Evolutionary conservation across 306 rosid genomes (phyloP).

Genomic region (Biancaea sappan): DNA sequence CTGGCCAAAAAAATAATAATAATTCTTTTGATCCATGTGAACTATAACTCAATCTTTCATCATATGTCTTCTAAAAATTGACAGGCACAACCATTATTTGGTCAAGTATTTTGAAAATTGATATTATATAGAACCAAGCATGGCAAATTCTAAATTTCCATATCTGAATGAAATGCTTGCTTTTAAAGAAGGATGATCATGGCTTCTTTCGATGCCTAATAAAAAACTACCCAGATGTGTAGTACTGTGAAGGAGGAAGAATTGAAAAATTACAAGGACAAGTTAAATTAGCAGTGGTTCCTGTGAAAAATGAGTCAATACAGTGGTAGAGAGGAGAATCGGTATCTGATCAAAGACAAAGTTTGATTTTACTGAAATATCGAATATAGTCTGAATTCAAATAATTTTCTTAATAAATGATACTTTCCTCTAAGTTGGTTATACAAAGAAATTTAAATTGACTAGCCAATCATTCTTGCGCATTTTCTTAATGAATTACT

Average conservation of each 20-base stretch:
- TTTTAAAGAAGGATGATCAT: background rate
- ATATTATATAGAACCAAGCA: background rate
- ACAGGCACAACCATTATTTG: background rate
- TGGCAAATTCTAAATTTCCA: background rate
- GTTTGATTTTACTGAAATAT: background rate
- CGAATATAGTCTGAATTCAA: background rate
- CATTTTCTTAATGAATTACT: background rate
- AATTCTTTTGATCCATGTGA: background rate
- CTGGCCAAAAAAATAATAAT: background rate
- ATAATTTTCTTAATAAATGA: background rate
- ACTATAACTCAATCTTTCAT: background rate
- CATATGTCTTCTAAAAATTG: background rate
- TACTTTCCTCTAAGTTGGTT: background rate
- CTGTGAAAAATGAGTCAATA: background rate
- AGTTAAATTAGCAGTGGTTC: background rate
- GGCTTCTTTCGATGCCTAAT: background rate
- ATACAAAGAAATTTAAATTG: background rate
- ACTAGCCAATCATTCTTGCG: background rate
- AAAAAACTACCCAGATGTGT: background rate
- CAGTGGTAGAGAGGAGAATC: background rate
- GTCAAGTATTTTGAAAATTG: background rate
- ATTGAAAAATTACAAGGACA: background rate
- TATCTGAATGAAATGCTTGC: background rate
- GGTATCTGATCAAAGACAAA: background rate
- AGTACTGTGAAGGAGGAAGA: background rate